phyloP scores from a whole-genome alignment of 805 yeast species.

The Starmerella bacillaris region DNA sequence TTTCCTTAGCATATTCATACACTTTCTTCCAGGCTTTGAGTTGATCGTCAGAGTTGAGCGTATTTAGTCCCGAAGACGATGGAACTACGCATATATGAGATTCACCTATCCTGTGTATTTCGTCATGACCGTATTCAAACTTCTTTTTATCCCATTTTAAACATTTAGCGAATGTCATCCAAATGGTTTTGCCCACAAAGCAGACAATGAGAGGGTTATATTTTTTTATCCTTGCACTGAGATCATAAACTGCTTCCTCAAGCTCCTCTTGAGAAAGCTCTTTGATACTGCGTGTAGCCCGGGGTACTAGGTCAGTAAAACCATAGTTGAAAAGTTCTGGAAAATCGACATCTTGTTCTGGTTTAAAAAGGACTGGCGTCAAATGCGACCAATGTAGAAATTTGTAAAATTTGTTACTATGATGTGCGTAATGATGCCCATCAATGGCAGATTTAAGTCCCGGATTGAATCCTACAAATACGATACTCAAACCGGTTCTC shows the following conservation, averaged over 20 bases:
- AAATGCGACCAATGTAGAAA: constrained; percentile 37
- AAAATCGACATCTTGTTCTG: constrained; percentile 27
- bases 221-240: constrained; percentile 29
- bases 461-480: constrained; percentile 61
- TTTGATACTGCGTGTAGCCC: constrained; percentile 43
- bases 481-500: constrained; percentile 23
- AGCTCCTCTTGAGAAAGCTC: constrained; percentile 39
- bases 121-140: constrained; percentile 37
- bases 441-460: constrained; percentile 40
- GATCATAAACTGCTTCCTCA: constrained; percentile 34
- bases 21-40: constrained; percentile 33
- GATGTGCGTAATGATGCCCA: constrained; percentile 62
- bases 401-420: constrained; percentile 50
- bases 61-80: constrained; percentile 55
- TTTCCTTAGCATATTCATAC: background rate
- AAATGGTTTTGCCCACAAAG: constrained; percentile 57
- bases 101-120: constrained; percentile 21
- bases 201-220: constrained; percentile 31
- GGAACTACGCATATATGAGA: constrained; percentile 42
- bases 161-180: constrained; percentile 38
- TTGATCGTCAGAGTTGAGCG: constrained; percentile 31
- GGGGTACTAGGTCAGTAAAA: constrained; percentile 48
- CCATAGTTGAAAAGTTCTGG: constrained; percentile 36
- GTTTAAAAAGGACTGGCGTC: constrained; percentile 22
- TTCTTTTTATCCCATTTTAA: constrained; percentile 21